Percentiles rank a stretch among this genome's conserved stretches.
phyloP scores from a whole-genome alignment of 768 basidiomycete species.

The Suillus cothurnatus region DNA sequence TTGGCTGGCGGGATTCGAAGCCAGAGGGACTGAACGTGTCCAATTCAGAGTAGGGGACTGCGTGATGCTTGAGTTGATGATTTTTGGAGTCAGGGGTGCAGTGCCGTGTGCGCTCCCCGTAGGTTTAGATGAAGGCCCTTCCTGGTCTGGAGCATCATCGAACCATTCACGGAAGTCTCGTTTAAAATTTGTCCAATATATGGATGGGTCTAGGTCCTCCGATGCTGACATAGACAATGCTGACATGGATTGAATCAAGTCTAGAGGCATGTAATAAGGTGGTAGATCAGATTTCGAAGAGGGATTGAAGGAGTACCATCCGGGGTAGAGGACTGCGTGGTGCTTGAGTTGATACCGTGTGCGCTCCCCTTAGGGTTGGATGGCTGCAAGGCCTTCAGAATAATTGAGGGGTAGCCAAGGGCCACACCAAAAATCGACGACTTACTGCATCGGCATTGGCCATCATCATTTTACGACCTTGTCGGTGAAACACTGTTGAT shows the following conservation, averaged over 20 bases:
- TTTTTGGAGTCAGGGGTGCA: too few relatives aligned
- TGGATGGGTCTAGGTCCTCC: slow-evolving; percentile 36
- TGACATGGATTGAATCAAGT: slow-evolving; percentile 49
- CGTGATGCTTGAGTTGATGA: too few relatives aligned
- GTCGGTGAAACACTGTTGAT: too few relatives aligned
- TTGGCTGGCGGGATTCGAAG: slow-evolving; percentile 22
- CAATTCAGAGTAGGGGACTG: slow-evolving; percentile 31
- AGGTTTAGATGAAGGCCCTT: too few relatives aligned
- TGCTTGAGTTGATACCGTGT: too few relatives aligned
- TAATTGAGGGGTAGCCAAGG: too few relatives aligned
- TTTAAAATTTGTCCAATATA: slow-evolving; percentile 57
- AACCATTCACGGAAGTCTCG: slow-evolving; percentile 80
- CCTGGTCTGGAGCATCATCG: slow-evolving; percentile 29
- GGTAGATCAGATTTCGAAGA: slow-evolving; percentile 25
- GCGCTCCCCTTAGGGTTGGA: too few relatives aligned
- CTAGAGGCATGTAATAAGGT: slow-evolving; percentile 25
- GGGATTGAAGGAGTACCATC: slow-evolving; percentile 33
- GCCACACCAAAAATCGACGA: too few relatives aligned
- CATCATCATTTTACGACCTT: too few relatives aligned
- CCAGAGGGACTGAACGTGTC: slow-evolving; percentile 30
- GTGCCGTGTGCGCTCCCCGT: too few relatives aligned
- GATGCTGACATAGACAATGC: slow-evolving; percentile 25
- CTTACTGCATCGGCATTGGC: too few relatives aligned
- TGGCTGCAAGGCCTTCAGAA: too few relatives aligned
- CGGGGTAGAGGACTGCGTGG: slow-evolving; percentile 24